Base-by-base conservation (phyloP, 139 green algal species). In the Chlorella sp. region DNA sequence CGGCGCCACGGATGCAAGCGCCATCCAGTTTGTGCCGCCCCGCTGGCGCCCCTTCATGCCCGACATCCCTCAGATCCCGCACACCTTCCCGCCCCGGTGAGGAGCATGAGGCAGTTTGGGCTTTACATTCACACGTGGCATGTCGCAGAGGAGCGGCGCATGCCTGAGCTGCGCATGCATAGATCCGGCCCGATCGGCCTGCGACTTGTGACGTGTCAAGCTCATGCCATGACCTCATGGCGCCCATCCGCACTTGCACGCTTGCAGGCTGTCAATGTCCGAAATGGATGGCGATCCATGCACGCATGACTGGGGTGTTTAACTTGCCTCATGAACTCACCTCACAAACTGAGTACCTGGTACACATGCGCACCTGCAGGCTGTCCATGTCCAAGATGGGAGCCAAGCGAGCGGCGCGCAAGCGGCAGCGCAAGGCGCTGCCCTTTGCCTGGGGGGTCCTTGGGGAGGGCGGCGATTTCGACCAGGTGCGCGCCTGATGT, bases 71-170 rank as follows among this genome's bases (percentile, higher is more conserved):
- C 88, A 91, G 65, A 68, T 91, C 12, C 80, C 80, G 1, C 56
- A 73, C 80, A 91, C 88, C 55, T 90, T 90, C 62, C 88, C 87
- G 36, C 86, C 86, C 15, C 18, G 23, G 38, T 56, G 38, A n/a
- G n/a, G n/a, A n/a, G n/a, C n/a, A n/a, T n/a, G n/a, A n/a, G n/a
- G n/a, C n/a, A n/a, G n/a, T n/a, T n/a, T n/a, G n/a, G n/a, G n/a
- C n/a, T n/a, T n/a, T n/a, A n/a, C n/a, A n/a, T n/a, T n/a, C n/a
- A n/a, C n/a, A n/a, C n/a, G n/a, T n/a, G n/a, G n/a, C n/a, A n/a
- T n/a, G n/a, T n/a, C n/a, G n/a, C n/a, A n/a, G n/a, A n/a, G n/a
- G n/a, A n/a, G n/a, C n/a, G n/a, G n/a, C n/a, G n/a, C n/a, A n/a
- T n/a, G n/a, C n/a, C n/a, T n/a, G n/a, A n/a, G n/a, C n/a, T n/a